Base-by-base conservation (phyloP, 345 rosid species). In the Aquilaria malaccensis region DNA sequence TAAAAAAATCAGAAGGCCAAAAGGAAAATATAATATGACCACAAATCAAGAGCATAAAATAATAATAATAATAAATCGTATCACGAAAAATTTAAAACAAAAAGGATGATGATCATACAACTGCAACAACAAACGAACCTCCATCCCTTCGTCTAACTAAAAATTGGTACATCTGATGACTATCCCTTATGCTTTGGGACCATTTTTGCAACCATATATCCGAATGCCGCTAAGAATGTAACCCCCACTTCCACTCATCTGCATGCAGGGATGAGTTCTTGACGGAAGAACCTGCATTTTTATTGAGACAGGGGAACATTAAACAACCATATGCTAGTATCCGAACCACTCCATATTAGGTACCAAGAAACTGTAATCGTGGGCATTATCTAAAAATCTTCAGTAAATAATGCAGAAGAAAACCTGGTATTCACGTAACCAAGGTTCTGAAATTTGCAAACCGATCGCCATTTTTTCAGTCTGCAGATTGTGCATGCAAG, bases 351-450 rank as follows among this genome's bases (percentile, higher is more conserved):
- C 1, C 22, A 22, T 22, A 22, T 22, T 22, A 22, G 22, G 22
- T 22, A 22, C 13, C n/a, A 50, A 33, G 11, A 32, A n/a, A 52
- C 7, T 45, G 31, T 13, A 5, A 11, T 4, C 59, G 41, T 51
- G 9, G 13, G 29, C 45, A 13, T 32, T 30, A 49, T 43, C 45
- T 13, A 55, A 14, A 31, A 47, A 3, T 2, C 7, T 37, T 37
- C 5, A 7, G 3, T 37, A 37, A 7, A 37, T 37, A 2, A 37
- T 37, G 43, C 33, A 49, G 30, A 55, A 57, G 50, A 45, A n/a
- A 9, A 89, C 96, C 92, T 88, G 95, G 77, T 85, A 88, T 74
- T 94, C 97, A 2, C 95, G 96, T 62, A 94, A 72, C 97, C 96
- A 94, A 32, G 97, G 93, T 82, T 94, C 99, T 45, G 97, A 81